Evolutionary conservation across 352 stramenopile genomes (phyloP).

Genomic region (Nothophytophthora sp.): DNA sequence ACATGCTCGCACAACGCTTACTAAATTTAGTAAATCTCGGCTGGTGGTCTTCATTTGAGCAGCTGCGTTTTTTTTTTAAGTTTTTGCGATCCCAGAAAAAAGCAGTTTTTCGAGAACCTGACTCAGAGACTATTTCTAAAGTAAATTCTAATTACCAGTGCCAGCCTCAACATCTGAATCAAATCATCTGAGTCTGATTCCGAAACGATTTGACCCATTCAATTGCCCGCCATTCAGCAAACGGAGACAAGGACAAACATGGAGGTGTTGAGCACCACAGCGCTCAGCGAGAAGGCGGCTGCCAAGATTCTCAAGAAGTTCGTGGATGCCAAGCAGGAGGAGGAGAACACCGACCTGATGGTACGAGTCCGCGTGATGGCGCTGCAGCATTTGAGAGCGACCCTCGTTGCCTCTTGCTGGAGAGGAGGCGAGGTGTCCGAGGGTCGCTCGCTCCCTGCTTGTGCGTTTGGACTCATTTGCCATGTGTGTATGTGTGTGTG

Average conservation of each 20-base stretch:
- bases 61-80: conserved; percentile 4
- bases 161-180: too few species aligned
- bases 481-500: neutral
- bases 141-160: too few species aligned
- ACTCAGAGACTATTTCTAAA: too few species aligned
- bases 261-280: conserved; percentile 67
- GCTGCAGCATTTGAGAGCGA: neutral
- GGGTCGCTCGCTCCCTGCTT: too few species aligned
- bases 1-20: too few species aligned
- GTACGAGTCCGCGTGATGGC: conserved; percentile 23
- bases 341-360: conserved; percentile 71
- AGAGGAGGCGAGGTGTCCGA: neutral
- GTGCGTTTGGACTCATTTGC: neutral
- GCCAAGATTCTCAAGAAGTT: conserved; percentile 83
- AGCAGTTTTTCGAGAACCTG: too few species aligned
- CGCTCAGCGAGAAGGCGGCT: conserved; percentile 61
- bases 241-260: conserved; percentile 21
- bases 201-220: conserved; percentile 2
- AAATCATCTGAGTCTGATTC: neutral
- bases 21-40: neutral
- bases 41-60: neutral
- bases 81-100: too few species aligned
- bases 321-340: conserved; percentile 59
- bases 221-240: conserved; percentile 3
- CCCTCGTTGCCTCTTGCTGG: neutral